A percentile compares a stretch with the other conserved stretches of the same genome.
Evolutionary conservation across 2,329 filamentous ascomycete genomes (phyloP).

Genomic region (Grosmannia huntii): DNA sequence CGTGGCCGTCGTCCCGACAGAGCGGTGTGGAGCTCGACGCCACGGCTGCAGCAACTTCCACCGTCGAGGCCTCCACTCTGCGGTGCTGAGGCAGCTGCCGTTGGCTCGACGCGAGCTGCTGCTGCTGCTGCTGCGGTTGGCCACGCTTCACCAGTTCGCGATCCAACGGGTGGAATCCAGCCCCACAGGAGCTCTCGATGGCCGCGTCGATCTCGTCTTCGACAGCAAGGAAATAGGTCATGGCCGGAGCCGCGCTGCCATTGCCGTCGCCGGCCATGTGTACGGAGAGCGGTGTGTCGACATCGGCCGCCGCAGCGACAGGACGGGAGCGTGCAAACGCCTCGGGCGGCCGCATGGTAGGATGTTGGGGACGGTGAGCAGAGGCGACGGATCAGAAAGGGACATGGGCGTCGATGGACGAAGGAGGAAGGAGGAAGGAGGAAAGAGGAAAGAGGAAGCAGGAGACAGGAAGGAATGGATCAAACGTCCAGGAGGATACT

Average conservation of each 20-base stretch:
- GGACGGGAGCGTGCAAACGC: constrained; percentile 26
- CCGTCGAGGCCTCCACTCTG: neutral
- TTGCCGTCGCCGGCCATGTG: constrained; percentile 4
- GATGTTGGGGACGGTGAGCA: neutral
- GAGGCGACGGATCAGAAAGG: neutral
- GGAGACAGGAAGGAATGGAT: neutral
- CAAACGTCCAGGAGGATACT: no score
- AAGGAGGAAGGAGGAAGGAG: no score
- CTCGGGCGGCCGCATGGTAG: constrained; percentile 31
- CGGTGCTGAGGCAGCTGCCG: neutral
- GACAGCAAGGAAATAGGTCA: constrained; percentile 38
- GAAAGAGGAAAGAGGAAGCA: neutral
- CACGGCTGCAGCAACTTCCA: neutral
- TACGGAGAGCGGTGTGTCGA: constrained; percentile 16
- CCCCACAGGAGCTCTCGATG: constrained; percentile 13
- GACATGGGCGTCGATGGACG: neutral
- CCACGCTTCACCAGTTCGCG: neutral
- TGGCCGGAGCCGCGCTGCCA: constrained; percentile 20
- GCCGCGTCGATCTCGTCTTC: constrained; percentile 32
- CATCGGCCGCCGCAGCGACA: constrained; percentile 20
- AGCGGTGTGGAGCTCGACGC: neutral
- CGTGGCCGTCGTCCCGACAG: neutral
- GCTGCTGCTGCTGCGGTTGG: neutral
- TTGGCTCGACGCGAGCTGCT: neutral
- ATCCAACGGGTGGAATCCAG: constrained; percentile 10